phyloP scores from a whole-genome alignment of 306 rosid genomes.

The Citrullus mucosospermus region DNA sequence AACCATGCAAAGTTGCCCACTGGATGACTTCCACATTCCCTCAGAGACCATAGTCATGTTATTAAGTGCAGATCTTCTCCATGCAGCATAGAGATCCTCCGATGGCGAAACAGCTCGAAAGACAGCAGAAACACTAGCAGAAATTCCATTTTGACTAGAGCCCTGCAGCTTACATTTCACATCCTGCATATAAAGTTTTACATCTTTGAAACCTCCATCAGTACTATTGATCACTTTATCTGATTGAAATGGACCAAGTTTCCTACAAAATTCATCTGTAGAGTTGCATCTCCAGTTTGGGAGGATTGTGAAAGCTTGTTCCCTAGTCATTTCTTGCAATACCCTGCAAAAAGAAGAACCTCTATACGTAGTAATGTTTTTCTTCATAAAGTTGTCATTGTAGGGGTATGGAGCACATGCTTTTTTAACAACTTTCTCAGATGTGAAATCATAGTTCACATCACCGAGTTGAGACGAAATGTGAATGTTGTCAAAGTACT shows the following conservation, averaged over 20 bases:
- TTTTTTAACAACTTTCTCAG: conserved; percentile 41
- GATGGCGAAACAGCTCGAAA: conserved; percentile 71
- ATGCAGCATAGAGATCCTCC: conserved; percentile 48
- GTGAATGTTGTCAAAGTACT: conserved; percentile 58
- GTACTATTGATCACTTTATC: conserved; percentile 51
- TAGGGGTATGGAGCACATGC: conserved; percentile 78
- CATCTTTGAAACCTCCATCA: conserved; percentile 67
- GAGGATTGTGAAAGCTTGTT: conserved; percentile 48
- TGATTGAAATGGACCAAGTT: conserved; percentile 59
- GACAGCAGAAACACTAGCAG: conserved; percentile 60
- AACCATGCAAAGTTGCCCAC: conserved; percentile 94
- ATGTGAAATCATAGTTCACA: conserved; percentile 28
- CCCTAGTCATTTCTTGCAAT: conserved; percentile 50
- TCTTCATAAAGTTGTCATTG: conserved; percentile 26
- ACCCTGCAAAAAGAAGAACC: conserved; percentile 52
- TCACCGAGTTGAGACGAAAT: conserved; percentile 60
- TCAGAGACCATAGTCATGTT: conserved; percentile 69
- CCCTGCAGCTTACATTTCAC: conserved; percentile 42
- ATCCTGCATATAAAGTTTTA: conserved; percentile 57
- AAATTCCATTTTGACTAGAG: conserved; percentile 17
- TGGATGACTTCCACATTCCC: conserved; percentile 83
- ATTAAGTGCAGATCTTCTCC: conserved; percentile 55
- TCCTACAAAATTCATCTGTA: conserved; percentile 59
- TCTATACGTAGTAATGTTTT: conserved; percentile 33
- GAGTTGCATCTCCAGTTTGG: conserved; percentile 80